These are phyloP conservation scores for Phytophthora fragariae DNA, from an alignment of 352 stramenopile genomes.

Conservation along the genomic window DNA sequence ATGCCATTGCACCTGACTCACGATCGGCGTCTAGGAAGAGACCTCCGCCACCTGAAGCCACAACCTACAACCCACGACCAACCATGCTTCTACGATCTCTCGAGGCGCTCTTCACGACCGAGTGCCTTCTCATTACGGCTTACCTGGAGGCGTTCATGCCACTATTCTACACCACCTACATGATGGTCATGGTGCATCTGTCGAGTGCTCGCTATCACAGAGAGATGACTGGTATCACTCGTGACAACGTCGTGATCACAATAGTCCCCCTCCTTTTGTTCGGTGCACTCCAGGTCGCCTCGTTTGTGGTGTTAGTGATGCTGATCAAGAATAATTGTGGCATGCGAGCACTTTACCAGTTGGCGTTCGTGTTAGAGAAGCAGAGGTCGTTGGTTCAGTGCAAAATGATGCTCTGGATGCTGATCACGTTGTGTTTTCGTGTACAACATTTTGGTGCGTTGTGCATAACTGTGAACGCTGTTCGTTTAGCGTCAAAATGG, in stretches of 20 bases:
- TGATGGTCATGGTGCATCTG: constrained; percentile 25
- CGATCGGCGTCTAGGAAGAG: not conserved
- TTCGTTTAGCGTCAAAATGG: not conserved
- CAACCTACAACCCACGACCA: not conserved
- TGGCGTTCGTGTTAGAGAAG: constrained; percentile 44
- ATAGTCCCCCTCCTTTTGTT: constrained; percentile 27
- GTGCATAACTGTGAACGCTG: not conserved
- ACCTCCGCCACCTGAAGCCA: not conserved
- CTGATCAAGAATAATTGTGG: constrained; percentile 26
- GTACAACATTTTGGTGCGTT: constrained; percentile 32
- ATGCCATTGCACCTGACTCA: constrained; percentile 1
- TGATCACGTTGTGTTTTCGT: constrained; percentile 24
- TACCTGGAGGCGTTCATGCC: constrained; percentile 48
- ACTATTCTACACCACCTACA: constrained; percentile 33
- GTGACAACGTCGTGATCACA: not conserved
- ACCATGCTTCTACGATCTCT: constrained; percentile 26
- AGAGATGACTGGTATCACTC: constrained; percentile 17
- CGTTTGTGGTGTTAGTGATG: constrained; percentile 20
- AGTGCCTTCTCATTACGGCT: constrained; percentile 45
- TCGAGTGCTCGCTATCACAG: constrained; percentile 23
- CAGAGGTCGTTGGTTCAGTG: constrained; percentile 27
- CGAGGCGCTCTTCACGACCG: constrained; percentile 33
- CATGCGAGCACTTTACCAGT: constrained; percentile 28
- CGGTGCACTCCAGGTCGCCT: constrained; percentile 25
- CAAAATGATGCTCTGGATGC: constrained; percentile 39